Evolutionary conservation across 1,284 basidiomycete species (phyloP), one percentile per base, ranked within the genome.

Genomic region (Microbotryomycetes sp.): DNA sequence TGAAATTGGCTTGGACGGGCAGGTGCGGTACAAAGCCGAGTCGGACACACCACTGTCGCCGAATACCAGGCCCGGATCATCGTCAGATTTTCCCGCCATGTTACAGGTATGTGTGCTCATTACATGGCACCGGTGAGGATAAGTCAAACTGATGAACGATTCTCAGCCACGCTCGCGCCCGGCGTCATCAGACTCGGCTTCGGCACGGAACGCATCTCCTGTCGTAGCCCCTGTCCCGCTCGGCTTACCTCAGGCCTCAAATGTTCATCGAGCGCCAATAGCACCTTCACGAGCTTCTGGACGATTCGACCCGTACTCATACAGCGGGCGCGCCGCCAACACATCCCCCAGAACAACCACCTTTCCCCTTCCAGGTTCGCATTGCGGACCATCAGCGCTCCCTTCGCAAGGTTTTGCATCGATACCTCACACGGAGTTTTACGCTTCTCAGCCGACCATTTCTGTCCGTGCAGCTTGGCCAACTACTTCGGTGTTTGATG

Each of bases 1-100:
- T 48, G 71, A 72, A 26, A 27, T 64, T 4, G 65, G 58, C 1
- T 28, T 56, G 1, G 67, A 68, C n/a, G 67, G 67, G 0, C 55
- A 60, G 15, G 27, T 64, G 16, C 23, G 41, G 13, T 68, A 62
- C 62, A 64, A 61, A 53, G 57, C 57, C 16, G 67, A 68, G 46
- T 54, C 24, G 2, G 66, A 68, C 9, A 48, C 66, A 13, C 64
- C 66, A 1, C 18, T 63, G 21, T 63, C 64, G 15, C 64, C 64
- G 1, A 5, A 57, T 11, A 60, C 57, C 9, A 26, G 57, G 2
- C 57, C 62, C 2, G 57, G 57, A 6, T 64, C 60, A 28, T 61
- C 61, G n/a, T 52, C 35, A 11, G n/a, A n/a, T n/a, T n/a, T n/a
- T n/a, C n/a, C n/a, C n/a, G n/a, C n/a, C n/a, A n/a, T n/a, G 35